Base-by-base conservation (phyloP, 192 early-diverging fungal genomes). In the Umbelopsis vinacea region DNA sequence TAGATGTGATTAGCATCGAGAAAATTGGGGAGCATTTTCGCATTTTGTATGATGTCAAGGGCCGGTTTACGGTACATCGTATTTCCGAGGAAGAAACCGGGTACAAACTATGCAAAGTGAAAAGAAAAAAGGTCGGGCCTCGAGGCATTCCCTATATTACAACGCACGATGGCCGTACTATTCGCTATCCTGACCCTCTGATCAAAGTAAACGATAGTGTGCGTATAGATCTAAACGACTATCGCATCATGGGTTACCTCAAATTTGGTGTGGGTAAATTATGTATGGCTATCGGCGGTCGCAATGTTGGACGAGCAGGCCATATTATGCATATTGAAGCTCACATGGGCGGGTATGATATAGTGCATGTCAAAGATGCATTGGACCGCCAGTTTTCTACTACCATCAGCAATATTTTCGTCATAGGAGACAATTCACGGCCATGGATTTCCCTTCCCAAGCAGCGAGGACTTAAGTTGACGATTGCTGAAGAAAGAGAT, bases 81-180 rank as follows among this genome's bases (percentile, higher is more conserved):
- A 98, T 99, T 84, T 93, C 92, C 70, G 93, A 89, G 50, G 96
- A 98, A 83, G 98, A 99, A 88, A 92, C 94, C 87, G 93, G 95
- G 88, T 99, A 98, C 95, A 99, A 99, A 89, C 89, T 99, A 70
- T 92, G 93, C 87, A 99, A 99, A 91, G 94, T 99, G 75, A 95
- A 92, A 87, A 91, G 89, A 81, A 90, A 95, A 79, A 86, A 97
- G 86, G 83, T 98, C 71, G 97, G 97, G 75, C 85, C 91, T 78
- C 96, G 97, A 85, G 94, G 90, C 75, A 93, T 99, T 70, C 98
- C 98, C 23, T 98, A 87, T 88, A 83, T 93, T 55, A 94, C 96
- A 55, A 99, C 98, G 82, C 97, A 99, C 89, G 98, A 99, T 79
- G 98, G 98, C 40, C 95, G 98, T 81, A 99, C 98, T 74, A 88